These are phyloP conservation scores for Orychophragmus violaceus DNA, from an alignment of 345 rosid species.

Conservation along the genomic window DNA sequence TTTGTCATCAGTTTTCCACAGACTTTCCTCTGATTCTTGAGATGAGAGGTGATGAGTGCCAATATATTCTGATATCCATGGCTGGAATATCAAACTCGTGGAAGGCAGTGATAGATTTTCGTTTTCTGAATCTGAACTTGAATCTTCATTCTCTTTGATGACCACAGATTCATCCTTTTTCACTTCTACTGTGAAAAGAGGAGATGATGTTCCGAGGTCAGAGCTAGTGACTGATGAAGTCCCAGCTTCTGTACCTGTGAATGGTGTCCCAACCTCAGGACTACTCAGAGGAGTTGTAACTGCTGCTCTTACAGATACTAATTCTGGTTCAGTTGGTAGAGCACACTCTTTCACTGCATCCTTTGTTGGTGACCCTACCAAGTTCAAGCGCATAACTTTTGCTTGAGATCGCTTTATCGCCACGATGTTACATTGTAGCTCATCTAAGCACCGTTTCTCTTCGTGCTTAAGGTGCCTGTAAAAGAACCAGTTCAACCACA, in stretches of 20 bases:
- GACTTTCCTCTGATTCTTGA: slow-evolving; percentile 41
- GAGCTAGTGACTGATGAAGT: slow-evolving; percentile 96
- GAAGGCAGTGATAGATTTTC: slow-evolving; percentile 65
- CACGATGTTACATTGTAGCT: slow-evolving; percentile 94
- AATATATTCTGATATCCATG: slow-evolving; percentile 64
- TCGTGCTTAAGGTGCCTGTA: slow-evolving; percentile 80
- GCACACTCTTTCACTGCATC: neutral
- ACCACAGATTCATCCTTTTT: slow-evolving; percentile 49
- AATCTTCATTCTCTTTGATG: slow-evolving; percentile 47
- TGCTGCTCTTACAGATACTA: slow-evolving; percentile 49
- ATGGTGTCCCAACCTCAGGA: slow-evolving; percentile 90
- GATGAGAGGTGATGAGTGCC: slow-evolving; percentile 40
- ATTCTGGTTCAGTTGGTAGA: slow-evolving; percentile 33
- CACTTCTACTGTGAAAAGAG: slow-evolving; percentile 47
- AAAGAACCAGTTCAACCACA: slow-evolving; percentile 11
- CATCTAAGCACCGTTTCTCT: slow-evolving; percentile 81
- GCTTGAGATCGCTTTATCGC: slow-evolving; percentile 82
- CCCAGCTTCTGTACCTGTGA: slow-evolving; percentile 85
- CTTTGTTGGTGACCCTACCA: slow-evolving; percentile 62
- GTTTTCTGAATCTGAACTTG: slow-evolving; percentile 71
- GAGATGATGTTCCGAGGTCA: slow-evolving; percentile 76
- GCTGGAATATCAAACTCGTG: slow-evolving; percentile 63
- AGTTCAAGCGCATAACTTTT: slow-evolving; percentile 86
- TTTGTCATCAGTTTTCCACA: slow-evolving; percentile 33
- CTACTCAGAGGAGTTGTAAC: slow-evolving; percentile 71